Percentiles rank a stretch among this genome's conserved stretches.
phyloP scores from a whole-genome alignment of 805 yeast genomes.

The Zygoascus bituminiphila region DNA sequence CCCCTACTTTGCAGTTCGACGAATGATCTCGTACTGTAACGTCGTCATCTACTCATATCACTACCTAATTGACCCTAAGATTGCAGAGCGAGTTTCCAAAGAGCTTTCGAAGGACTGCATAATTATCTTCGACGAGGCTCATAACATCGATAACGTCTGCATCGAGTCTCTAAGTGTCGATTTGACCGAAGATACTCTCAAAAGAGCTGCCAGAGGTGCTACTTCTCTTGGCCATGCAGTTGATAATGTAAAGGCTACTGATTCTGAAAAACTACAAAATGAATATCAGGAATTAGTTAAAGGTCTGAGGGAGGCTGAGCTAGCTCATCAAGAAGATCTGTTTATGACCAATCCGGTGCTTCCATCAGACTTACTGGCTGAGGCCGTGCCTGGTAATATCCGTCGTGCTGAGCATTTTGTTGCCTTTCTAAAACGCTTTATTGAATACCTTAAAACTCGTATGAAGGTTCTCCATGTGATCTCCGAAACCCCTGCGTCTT shows the following conservation, averaged over 20 bases:
- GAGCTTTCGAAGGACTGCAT: conserved; percentile 90
- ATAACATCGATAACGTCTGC: conserved; percentile 97
- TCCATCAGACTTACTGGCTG: conserved; percentile 76
- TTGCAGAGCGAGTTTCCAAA: conserved; percentile 88
- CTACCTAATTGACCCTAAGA: conserved; percentile 91
- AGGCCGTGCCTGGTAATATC: conserved; percentile 96
- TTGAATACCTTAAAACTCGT: conserved; percentile 90
- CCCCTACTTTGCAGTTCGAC: conserved; percentile 94
- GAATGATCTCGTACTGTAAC: conserved; percentile 91
- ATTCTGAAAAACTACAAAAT: conserved; percentile 73
- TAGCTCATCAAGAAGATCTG: conserved; percentile 48
- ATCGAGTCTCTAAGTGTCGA: conserved; percentile 91
- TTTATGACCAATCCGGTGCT: conserved; percentile 84
- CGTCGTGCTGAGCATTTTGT: conserved; percentile 96
- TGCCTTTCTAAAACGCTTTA: conserved; percentile 83
- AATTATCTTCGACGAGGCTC: conserved; percentile 97
- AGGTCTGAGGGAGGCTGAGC: conserved; percentile 79
- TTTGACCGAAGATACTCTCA: conserved; percentile 79
- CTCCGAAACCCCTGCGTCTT: conserved; percentile 94
- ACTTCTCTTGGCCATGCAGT: conserved; percentile 67
- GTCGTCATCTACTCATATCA: conserved; percentile 94
- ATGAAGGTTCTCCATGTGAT: conserved; percentile 97
- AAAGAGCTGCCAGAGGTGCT: conserved; percentile 84
- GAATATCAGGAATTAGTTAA: conserved; percentile 89
- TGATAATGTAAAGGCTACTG: conserved; percentile 75